Conservation (phyloP, 1,284 basidiomycete genomes). For the Mycena sp. region DNA sequence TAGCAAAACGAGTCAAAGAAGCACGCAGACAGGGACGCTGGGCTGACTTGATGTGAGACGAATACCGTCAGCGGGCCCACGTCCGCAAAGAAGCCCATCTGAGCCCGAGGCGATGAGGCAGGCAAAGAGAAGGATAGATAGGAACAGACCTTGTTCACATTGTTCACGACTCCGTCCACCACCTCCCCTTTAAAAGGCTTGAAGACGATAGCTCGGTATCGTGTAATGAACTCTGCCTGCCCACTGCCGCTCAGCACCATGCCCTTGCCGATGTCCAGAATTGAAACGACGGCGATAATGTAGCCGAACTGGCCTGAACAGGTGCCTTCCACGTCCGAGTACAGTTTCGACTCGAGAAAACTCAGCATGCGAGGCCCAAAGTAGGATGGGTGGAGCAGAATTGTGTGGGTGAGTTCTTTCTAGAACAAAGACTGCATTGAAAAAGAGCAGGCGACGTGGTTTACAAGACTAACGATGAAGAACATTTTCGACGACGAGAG, state of each 20-base stretch:
- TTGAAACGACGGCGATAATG: slow-evolving; percentile 95
- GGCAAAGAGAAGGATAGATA: not conserved
- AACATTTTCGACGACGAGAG: slow-evolving; percentile 60
- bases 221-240: slow-evolving; percentile 92
- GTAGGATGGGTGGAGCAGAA: slow-evolving; percentile 96
- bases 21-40: slow-evolving; percentile 27
- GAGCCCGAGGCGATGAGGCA: not conserved
- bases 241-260: slow-evolving; percentile 93
- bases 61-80: slow-evolving; percentile 94
- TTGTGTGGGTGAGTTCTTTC: slow-evolving; percentile 96
- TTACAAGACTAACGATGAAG: slow-evolving; percentile 72
- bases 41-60: slow-evolving; percentile 90
- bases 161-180: slow-evolving; percentile 95
- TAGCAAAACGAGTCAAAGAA: slow-evolving; percentile 43
- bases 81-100: slow-evolving; percentile 99
- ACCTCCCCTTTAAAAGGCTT: slow-evolving; percentile 99
- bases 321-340: slow-evolving; percentile 97
- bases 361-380: slow-evolving; percentile 96
- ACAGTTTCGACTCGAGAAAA: slow-evolving; percentile 93
- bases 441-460: slow-evolving; percentile 11
- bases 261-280: slow-evolving; percentile 90
- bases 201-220: slow-evolving; percentile 94
- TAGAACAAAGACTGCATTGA: slow-evolving; percentile 44
- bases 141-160: slow-evolving; percentile 89
- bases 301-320: slow-evolving; percentile 97